Base-by-base conservation (phyloP, 2,329 filamentous ascomycete species). In the Apiospora malaysiana region DNA sequence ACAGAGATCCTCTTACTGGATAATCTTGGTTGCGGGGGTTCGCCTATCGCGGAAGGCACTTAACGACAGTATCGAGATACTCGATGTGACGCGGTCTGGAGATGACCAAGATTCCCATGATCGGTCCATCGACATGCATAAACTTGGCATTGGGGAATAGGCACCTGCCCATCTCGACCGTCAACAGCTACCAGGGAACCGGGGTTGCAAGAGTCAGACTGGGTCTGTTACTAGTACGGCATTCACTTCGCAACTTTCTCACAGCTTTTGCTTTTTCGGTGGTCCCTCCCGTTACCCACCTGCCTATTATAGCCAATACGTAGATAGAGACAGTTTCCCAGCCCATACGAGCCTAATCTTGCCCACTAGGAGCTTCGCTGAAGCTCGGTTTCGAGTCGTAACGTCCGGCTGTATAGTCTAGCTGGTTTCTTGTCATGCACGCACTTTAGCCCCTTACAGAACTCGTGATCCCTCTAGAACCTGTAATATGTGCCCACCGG, bases 11-110 rank as follows among this genome's bases (percentile, higher is more conserved):
- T 8, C 51, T 32, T 59, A 40, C 18, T n/a, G 18, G 56, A 2
- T n/a, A 2, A 63, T 63, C 56, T 63, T 40, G 32, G 18, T 40
- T 63, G 56, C 56, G 56, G 56, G 37, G 56, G 14, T 63, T 63
- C 21, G 32, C 56, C 56, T 63, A 63, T 63, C 56, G 32, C 32
- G 56, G 32, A 63, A 63, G 56, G 32, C 32, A 40, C 16, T 40
- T 63, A 63, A 63, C 18, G 32, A 40, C 27, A n/a, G n/a, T 12
- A 40, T 63, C 56, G 37, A 9, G 51, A 59, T 37, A 37, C 32
- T 16, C 51, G 25, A 37, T 18, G 51, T 21, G 37, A 37, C 32
- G 8, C 27, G 51, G 51, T 37, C 14, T 32, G 51, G 51, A 9
- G 51, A 10, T 21, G 27, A 32, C 27, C 16, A 59, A 37, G 18